Percentiles rank a stretch among this genome's conserved stretches.
These are phyloP conservation scores for Larix sibirica DNA, from an alignment of 83 land plant species.

Conservation along the genomic window DNA sequence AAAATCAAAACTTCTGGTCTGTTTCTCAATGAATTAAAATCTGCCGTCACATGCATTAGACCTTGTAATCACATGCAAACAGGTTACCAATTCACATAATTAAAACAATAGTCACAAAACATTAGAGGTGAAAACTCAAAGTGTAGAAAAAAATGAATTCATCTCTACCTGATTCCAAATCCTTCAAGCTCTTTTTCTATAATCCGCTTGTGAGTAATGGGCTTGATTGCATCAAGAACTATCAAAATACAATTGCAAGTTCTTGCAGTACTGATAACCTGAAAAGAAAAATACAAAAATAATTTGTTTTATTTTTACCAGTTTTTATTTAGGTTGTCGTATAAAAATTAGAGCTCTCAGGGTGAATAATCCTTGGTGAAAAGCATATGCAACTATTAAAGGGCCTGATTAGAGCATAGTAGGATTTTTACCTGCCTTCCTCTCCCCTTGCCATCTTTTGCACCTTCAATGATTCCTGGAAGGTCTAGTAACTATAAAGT, in stretches of 20 bases:
- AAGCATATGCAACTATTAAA: not conserved
- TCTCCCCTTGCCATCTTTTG: conserved; percentile 99
- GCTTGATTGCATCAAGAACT: conserved; percentile 99
- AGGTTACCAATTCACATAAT: not conserved
- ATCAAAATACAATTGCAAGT: conserved; percentile 98
- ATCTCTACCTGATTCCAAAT: conserved; percentile 92
- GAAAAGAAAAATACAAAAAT: not conserved
- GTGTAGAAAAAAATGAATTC: not conserved
- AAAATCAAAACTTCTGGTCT: not conserved
- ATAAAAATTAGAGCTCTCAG: too few relatives aligned
- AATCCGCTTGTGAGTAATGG: conserved; percentile 98
- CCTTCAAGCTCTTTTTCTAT: conserved; percentile 99
- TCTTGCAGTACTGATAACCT: conserved; percentile 99
- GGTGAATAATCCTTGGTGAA: not conserved
- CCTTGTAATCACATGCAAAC: not conserved
- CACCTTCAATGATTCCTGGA: conserved; percentile 99
- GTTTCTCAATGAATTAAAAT: not conserved
- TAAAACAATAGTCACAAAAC: not conserved
- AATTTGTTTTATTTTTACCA: not conserved
- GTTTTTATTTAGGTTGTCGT: too few relatives aligned
- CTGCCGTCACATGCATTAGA: not conserved
- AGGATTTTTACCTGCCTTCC: conserved; percentile 87
- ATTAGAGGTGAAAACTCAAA: not conserved
- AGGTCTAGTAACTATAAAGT: conserved; percentile 91
- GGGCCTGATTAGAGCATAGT: not conserved